phyloP scores from a whole-genome alignment of 2,329 filamentous ascomycete species.

The Colletotrichum trifolii region DNA sequence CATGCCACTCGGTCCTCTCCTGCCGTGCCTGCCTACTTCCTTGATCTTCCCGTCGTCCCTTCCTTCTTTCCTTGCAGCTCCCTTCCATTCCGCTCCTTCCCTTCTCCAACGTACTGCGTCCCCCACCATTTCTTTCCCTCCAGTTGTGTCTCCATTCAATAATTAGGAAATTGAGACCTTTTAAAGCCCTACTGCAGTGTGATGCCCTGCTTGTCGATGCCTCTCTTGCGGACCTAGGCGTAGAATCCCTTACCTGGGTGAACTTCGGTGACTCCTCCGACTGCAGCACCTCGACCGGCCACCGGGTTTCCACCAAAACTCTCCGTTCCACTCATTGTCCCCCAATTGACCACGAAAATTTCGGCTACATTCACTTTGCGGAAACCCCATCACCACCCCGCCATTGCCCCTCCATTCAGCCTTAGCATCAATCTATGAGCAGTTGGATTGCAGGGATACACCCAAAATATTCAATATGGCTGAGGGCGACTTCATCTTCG shows the following conservation, averaged over 20 bases:
- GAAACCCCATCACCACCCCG: background rate
- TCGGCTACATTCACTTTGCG: background rate
- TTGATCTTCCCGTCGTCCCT: conserved; percentile 3
- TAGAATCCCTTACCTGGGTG: background rate
- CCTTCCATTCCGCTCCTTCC: conserved; percentile 9
- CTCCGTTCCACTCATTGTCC: conserved; percentile 3
- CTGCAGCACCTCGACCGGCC: conserved; percentile 15
- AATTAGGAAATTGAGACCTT: background rate
- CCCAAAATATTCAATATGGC: conserved; percentile 8
- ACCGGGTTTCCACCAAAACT: background rate
- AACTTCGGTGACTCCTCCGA: background rate
- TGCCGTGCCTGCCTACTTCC: background rate
- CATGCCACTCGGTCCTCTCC: background rate
- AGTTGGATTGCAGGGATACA: conserved; percentile 2
- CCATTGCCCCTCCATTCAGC: background rate
- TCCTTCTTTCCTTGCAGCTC: background rate
- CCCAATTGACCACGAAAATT: conserved; percentile 29
- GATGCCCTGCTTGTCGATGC: background rate
- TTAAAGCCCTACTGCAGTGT: background rate
- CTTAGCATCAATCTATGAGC: background rate
- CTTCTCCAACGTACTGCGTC: background rate
- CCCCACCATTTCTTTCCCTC: conserved; percentile 1
- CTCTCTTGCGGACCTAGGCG: background rate
- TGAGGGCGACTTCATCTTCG: conserved; percentile 11
- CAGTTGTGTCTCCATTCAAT: background rate